Percentiles rank a stretch among this genome's conserved stretches.
Evolutionary conservation across 352 stramenopile species (phyloP).

Genomic region (Pythium pectinolyticum): DNA sequence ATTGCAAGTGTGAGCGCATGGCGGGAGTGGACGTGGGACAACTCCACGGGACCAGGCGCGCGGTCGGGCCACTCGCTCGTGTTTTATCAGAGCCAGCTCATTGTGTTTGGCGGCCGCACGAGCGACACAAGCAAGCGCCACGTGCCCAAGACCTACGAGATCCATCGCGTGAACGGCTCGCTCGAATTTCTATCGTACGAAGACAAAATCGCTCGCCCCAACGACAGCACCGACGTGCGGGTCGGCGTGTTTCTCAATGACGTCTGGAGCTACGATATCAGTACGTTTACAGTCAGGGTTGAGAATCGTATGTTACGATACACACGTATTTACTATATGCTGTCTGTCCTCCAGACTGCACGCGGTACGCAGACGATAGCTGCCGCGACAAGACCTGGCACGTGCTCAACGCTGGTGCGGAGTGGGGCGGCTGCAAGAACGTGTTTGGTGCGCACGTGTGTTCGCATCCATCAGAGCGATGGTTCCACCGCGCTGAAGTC

Average conservation of each 20-base stretch:
- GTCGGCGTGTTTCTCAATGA: slow-evolving; percentile 95
- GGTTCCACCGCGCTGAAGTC: slow-evolving; percentile 86
- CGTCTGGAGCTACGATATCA: slow-evolving; percentile 95
- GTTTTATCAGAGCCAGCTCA: slow-evolving; percentile 74
- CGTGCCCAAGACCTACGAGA: slow-evolving; percentile 92
- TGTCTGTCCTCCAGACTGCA: slow-evolving; percentile 51
- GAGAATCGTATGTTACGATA: not conserved
- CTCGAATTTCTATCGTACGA: slow-evolving; percentile 90
- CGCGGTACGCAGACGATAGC: slow-evolving; percentile 81
- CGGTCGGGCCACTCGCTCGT: slow-evolving; percentile 87
- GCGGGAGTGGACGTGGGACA: slow-evolving; percentile 84
- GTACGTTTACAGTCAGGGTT: slow-evolving; percentile 32
- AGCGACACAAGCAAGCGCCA: slow-evolving; percentile 88
- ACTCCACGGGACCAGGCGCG: slow-evolving; percentile 56
- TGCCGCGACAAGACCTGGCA: slow-evolving; percentile 85
- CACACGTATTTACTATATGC: not conserved
- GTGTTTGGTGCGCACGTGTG: slow-evolving; percentile 85
- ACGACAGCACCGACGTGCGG: slow-evolving; percentile 49
- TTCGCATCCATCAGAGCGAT: slow-evolving; percentile 87
- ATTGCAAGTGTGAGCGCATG: slow-evolving; percentile 37
- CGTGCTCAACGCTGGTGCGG: slow-evolving; percentile 79
- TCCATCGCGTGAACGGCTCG: slow-evolving; percentile 69
- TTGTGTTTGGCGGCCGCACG: slow-evolving; percentile 93
- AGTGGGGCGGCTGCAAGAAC: slow-evolving; percentile 91
- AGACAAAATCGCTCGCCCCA: slow-evolving; percentile 64